phyloP scores from a whole-genome alignment of 768 basidiomycete genomes.

The Auriscalpium vulgare region DNA sequence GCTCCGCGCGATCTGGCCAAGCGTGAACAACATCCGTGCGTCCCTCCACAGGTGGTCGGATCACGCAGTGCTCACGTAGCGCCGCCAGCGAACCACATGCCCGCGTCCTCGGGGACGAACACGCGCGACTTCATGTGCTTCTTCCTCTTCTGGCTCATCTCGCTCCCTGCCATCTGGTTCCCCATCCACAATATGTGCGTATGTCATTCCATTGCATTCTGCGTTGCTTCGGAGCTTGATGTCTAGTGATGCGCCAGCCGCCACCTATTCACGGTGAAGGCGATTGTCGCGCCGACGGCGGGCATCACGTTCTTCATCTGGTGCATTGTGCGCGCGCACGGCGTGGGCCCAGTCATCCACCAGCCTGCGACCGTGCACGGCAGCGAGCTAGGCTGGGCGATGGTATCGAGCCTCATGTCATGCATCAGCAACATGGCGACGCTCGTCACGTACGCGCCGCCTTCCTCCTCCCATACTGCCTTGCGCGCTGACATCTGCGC shows the following conservation, averaged over 20 bases:
- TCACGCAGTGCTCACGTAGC: neutral
- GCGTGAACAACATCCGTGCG: conserved; percentile 57
- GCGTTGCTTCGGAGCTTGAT: neutral
- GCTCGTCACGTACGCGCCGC: conserved; percentile 46
- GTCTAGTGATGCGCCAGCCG: conserved; percentile 32
- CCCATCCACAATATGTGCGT: conserved; percentile 76
- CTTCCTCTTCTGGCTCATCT: conserved; percentile 82
- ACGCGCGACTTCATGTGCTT: conserved; percentile 75
- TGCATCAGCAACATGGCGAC: conserved; percentile 79
- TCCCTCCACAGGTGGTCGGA: conserved; percentile 7
- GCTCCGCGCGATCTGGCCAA: conserved; percentile 72
- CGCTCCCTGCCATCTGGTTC: conserved; percentile 74
- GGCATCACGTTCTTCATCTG: conserved; percentile 70
- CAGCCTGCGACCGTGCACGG: conserved; percentile 59
- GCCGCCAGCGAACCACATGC: conserved; percentile 55
- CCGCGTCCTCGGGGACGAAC: conserved; percentile 65
- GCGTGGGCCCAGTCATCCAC: conserved; percentile 67
- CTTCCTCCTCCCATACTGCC: conserved; percentile 2
- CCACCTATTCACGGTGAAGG: conserved; percentile 75
- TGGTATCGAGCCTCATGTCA: conserved; percentile 64
- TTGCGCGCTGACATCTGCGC: conserved; percentile 2
- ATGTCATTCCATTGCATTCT: conserved; percentile 17
- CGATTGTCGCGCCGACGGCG: conserved; percentile 61
- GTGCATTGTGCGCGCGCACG: conserved; percentile 70
- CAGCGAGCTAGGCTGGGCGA: conserved; percentile 64